Base-by-base conservation (phyloP, 805 yeast genomes). In the Yarrowia phangngaensis region DNA sequence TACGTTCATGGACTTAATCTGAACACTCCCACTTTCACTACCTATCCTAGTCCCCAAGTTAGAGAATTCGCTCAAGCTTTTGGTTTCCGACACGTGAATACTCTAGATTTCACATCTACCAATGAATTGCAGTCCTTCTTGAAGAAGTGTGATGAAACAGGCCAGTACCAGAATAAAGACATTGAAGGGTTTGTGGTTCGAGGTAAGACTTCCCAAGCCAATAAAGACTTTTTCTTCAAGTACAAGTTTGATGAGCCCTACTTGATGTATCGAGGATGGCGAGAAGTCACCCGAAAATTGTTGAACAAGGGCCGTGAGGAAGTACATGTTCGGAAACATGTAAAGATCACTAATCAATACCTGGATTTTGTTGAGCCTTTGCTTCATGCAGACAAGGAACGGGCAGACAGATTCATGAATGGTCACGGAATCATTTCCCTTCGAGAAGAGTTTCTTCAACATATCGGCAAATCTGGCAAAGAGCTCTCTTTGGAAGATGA, bases 221-320 rank as follows among this genome's bases (percentile, higher is more conserved):
- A 29, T 4, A 24, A 19, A 8, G 84, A 80, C 54, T 87, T 75
- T 58, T 85, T 90, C 64, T 92, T 88, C 76, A 92, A 92, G 66
- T 92, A 70, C 69, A 92, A 92, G 64, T 92, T 92, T 63, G 95
- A 88, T 56, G 95, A 92, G 65, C 98, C 98, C 0, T 92, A 92
- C 61, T 67, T 88, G 34, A 74, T 92, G 74, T 92, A 88, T 64
- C 73, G 99, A 52, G 85, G 84, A 57, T 79, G 94, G 76, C 74
- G 99, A 55, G 97, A 92, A 59, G 84, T 79, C 2, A 87, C 97
- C 0, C 80, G 76, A 59, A 67, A 67, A 12, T 59, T 60, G 3
- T 54, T 54, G 23, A 60, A 58, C 20, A 52, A 11, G 20, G 35
- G 48, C 2, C 48, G 33, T 22, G 34, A 51, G 54, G 11, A 51